Evolutionary conservation across 768 basidiomycete species (phyloP), one percentile per base, ranked within the genome.

Genomic region (Tubosaeta sp.): DNA sequence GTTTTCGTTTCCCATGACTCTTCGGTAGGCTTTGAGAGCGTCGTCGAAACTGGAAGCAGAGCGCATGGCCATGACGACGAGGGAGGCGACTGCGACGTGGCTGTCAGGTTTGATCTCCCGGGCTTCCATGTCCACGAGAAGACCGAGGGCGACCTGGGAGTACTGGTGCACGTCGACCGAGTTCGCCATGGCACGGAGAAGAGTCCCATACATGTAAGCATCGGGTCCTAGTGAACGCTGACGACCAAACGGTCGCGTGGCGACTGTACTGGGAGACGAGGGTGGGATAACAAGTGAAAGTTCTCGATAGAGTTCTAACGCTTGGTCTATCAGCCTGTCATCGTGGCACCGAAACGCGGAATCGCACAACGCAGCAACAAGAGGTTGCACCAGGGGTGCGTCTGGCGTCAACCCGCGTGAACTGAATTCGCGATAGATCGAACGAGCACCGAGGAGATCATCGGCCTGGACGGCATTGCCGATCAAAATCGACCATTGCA

Each of bases 61-160:
- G 25, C 80, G 79, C 84, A 95, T 91, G 43, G 82, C 77, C 42
- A 88, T 68, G 46, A 86, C 76, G 41, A 86, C 76, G 34, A 81
- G 68, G 2, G 81, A 78, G 5, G 81, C 73, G 12, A 72, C 61
- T 17, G 78, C 73, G 57, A 75, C 60, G 33, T 74, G 75, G 51
- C 76, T 71, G 50, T 77, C 67, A 58, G 74, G 61, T 0, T 74
- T 62, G 22, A 90, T 63, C 5, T 72, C 65, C 32, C 81, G 77
- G 4, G 60, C 50, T 39, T 80, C 73, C 82, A 94, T 88, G 57
- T 91, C 88, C 35, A 79, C 73, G 16, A 91, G 58, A 25, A 94
- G 72, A 9, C 72, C 65, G 33, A 77, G 58, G 0, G 79, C 76
- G 7, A 76, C 65, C 5, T 75, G 71, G 52, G 75, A 71, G 56